phyloP scores from a whole-genome alignment of 768 basidiomycete species.

The Tulasnella sp. region DNA sequence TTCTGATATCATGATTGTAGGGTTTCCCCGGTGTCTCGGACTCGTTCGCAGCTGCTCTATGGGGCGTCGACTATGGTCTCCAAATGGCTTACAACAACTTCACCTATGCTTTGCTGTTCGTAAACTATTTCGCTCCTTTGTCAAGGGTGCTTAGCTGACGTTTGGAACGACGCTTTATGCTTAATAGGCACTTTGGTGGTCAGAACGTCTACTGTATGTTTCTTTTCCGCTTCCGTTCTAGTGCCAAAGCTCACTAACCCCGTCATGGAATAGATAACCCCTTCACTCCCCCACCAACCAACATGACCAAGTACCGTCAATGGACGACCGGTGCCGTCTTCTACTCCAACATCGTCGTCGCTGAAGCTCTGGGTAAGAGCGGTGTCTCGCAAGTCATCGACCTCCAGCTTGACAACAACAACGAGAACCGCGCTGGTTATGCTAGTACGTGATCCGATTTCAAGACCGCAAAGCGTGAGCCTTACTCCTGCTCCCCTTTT shows the following conservation, averaged over 20 bases:
- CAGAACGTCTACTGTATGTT: constrained; percentile 19
- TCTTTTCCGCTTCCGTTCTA: background rate
- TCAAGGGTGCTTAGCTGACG: background rate
- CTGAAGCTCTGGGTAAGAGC: constrained; percentile 18
- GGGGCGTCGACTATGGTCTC: constrained; percentile 49
- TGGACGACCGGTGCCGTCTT: constrained; percentile 20
- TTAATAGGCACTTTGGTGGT: constrained; percentile 38
- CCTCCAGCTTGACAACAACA: constrained; percentile 6
- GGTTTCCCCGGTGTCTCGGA: constrained; percentile 51
- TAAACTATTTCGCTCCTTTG: background rate
- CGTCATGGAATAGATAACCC: constrained; percentile 6
- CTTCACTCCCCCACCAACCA: constrained; percentile 19
- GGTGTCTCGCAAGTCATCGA: constrained; percentile 9
- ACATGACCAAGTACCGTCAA: constrained; percentile 16
- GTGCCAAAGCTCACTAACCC: background rate
- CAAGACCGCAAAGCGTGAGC: background rate
- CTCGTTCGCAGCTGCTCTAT: constrained; percentile 49
- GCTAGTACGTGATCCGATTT: background rate
- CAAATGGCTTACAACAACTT: constrained; percentile 51
- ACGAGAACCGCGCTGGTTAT: constrained; percentile 17
- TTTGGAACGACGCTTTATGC: background rate
- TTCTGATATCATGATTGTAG: background rate
- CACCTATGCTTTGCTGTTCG: constrained; percentile 32
- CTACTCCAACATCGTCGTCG: constrained; percentile 17
- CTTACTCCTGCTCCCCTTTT: too few species aligned